phyloP scores from a whole-genome alignment of 192 early-diverging fungal genomes.

The Coemansia sp. region DNA sequence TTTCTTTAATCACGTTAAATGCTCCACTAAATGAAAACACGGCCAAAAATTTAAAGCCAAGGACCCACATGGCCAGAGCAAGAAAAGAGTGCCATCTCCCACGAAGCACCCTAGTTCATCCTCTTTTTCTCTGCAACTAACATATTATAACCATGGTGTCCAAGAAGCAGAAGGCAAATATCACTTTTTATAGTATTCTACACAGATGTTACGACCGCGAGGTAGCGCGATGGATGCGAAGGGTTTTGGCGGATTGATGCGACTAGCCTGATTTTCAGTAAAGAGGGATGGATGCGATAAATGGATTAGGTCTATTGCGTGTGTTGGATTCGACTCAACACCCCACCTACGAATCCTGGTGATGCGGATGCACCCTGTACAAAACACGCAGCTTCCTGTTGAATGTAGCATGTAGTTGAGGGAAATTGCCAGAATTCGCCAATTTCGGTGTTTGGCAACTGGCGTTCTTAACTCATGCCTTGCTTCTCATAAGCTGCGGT shows the following conservation, averaged over 20 bases:
- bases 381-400: background rate
- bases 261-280: constrained; percentile 5
- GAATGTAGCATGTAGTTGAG: background rate
- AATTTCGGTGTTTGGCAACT: background rate
- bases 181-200: constrained; percentile 5
- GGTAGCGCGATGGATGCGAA: constrained; percentile 8
- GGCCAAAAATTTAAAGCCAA: background rate
- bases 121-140: constrained; percentile 47
- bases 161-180: constrained; percentile 55
- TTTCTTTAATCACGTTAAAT: background rate
- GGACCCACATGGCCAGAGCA: background rate
- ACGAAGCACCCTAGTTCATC: constrained; percentile 1
- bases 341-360: background rate
- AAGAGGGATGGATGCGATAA: constrained; percentile 14
- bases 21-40: background rate
- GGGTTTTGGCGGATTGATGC: constrained; percentile 4
- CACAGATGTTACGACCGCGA: background rate
- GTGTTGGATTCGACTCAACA: constrained; percentile 5
- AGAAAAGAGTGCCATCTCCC: constrained; percentile 7
- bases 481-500: background rate
- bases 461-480: background rate
- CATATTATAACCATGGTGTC: constrained; percentile 43
- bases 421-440: background rate
- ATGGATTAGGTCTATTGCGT: background rate
- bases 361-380: constrained; percentile 4